Base-by-base conservation (phyloP, 2,329 filamentous ascomycete genomes). In the Scedosporium aurantiacum region DNA sequence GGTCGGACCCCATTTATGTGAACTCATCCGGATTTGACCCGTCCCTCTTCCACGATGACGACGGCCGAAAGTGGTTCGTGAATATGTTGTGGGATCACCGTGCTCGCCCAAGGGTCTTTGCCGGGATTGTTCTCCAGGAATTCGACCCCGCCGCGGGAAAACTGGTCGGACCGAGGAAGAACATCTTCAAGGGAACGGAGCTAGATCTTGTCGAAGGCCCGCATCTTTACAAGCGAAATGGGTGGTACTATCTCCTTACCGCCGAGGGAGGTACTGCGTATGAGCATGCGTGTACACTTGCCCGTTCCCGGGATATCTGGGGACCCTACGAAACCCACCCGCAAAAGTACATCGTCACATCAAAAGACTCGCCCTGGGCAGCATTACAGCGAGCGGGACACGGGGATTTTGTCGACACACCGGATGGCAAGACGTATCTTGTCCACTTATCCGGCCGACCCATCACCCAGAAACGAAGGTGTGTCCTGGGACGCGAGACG, bases 11-110 rank as follows among this genome's bases (percentile, higher is more conserved):
- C 0, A 68, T 82, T 5, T 82, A 82, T 66, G 74, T 77, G 67
- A 86, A 85, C 67, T 82, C 80, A 0, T 85, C 81, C 0, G 83
- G 83, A 1, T 86, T 87, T 65, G 84, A 87, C 66, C 83, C 84
- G 0, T 81, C 78, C 1, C 71, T 84, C 3, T 84, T 84, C 69
- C 81, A 83, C 67, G 81, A 84, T 62, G 77, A 79, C 41, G 76
- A 81, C 60, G 81, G 81, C 16, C 73, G 70, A 58, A 83, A 82
- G 66, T 84, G 78, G 76, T 81, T 83, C 64, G 74, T 79, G 66
- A 83, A 82, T 66, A 82, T 83, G 81, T 68, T 81, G 7, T 78
- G 76, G 71, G 81, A 83, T 66, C 80, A 83, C 65, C 78, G 80
- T 7, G 69, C 72, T 23, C 76, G 80, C 0, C 78, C 79, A 0